Evolutionary conservation across 768 basidiomycete species (phyloP), one percentile per base, ranked within the genome.

Genomic region (Pleurotus tuber-regium): DNA sequence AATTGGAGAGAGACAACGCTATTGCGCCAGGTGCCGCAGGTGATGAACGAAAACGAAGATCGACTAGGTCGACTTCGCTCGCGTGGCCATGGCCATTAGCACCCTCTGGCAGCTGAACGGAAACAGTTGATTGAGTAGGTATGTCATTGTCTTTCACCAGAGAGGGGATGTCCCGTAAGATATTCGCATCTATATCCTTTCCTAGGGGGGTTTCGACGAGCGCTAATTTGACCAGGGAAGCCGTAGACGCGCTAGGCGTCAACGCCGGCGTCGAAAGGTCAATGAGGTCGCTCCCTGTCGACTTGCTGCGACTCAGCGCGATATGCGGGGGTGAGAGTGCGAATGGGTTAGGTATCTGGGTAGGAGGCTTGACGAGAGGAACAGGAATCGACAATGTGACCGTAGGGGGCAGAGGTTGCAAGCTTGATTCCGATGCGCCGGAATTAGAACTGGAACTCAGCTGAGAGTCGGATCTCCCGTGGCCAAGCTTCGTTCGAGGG

Each of bases 61-160:
- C 46, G 30, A 48, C 46, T 4, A 48, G 25, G 30, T 48, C 46
- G 6, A 48, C 46, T n/a, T 48, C 46, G 21, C 46, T 48, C 10
- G 21, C 7, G 26, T 10, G 41, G 18, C 16, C 41, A 14, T 19
- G 12, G 11, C 21, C 29, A 26, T 14, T 31, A 1, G 31, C 46
- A 18, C 23, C 31, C 10, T 16, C 18, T 21, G 19, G 30, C 29
- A n/a, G 28, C 44, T 33, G 44, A 16, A 33, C 14, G 8, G 30
- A 26, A 12, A 23, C 12, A 23, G 30, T 12, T 19, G 29, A 21
- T 9, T 26, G 46, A 2, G 46, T 33, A 4, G 24, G 43, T 14
- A 14, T 21, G 16, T 8, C 2, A 16, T 18, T 19, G 14, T 16
- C 21, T 2, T 2, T 30, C 31, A 8, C n/a, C 8, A 48, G 30